Conservation (phyloP, 176 grass and related monocot species). For the Carex scoparia region DNA sequence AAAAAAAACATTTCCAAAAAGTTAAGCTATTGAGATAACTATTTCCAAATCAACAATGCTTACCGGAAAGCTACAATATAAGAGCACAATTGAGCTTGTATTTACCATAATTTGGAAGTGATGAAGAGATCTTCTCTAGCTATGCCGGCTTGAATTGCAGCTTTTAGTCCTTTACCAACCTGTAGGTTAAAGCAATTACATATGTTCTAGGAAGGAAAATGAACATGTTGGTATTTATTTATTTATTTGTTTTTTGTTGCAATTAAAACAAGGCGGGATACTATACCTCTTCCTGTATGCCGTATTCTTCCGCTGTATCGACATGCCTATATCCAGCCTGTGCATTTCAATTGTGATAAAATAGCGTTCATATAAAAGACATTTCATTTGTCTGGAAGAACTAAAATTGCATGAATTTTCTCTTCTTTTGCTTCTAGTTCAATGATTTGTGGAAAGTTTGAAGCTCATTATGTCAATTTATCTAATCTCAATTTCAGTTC, state of each 20-base stretch:
- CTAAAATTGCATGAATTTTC: not conserved
- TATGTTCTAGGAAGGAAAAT: not conserved
- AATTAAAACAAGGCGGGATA: not conserved
- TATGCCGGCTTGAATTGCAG: constrained; percentile 59
- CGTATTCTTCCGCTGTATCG: constrained; percentile 64
- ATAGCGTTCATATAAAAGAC: not conserved
- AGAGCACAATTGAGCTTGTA: not conserved
- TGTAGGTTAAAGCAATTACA: constrained; percentile 24
- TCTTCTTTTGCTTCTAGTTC: not conserved
- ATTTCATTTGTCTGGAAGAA: not conserved
- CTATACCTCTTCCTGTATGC: constrained; percentile 55
- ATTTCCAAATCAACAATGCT: not conserved
- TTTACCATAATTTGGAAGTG: constrained; percentile 71
- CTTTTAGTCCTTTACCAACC: constrained; percentile 54
- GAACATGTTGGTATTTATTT: not conserved
- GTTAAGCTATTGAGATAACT: not conserved
- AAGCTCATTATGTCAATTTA: not conserved
- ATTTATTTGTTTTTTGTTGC: not conserved
- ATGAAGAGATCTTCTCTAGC: constrained; percentile 70
- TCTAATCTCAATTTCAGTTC: not conserved
- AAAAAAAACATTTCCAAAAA: not conserved
- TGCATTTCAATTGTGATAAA: not conserved
- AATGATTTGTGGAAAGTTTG: not conserved
- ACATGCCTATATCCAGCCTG: constrained; percentile 87
- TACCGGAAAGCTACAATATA: not conserved